phyloP scores from a whole-genome alignment of 208 protist genomes.

The Leishmania turanica region DNA sequence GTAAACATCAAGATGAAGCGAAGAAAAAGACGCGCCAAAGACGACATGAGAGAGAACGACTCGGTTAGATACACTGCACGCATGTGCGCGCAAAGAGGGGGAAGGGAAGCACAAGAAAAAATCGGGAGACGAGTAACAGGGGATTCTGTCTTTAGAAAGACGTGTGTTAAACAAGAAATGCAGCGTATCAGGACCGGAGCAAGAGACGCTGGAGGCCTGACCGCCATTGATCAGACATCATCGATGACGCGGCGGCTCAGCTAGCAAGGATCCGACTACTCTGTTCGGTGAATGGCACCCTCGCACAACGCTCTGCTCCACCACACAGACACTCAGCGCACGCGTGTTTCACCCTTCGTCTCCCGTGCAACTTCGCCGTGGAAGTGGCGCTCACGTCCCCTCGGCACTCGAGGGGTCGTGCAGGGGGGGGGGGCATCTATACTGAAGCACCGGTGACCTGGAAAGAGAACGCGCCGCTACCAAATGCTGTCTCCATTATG shows the following conservation, averaged over 20 bases:
- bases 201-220: not conserved
- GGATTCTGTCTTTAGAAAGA: constrained; percentile 20
- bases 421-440: not conserved
- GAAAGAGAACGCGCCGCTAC: not conserved
- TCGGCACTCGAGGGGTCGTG: not conserved
- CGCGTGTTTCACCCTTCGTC: not conserved
- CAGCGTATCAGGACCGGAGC: not conserved
- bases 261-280: not conserved
- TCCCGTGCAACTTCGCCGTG: not conserved
- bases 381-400: not conserved
- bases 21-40: constrained; percentile 9
- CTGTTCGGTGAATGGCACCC: not conserved
- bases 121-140: not conserved
- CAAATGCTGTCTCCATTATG: constrained; percentile 26
- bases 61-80: not conserved
- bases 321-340: not conserved
- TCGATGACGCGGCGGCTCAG: not conserved
- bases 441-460: not conserved
- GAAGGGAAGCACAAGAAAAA: not conserved
- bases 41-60: not conserved
- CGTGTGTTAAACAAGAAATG: constrained; percentile 20
- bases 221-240: not conserved
- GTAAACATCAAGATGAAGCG: not conserved
- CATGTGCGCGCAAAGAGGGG: constrained; percentile 4
- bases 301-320: not conserved